Evolutionary conservation across 108 stramenopile species (phyloP).

Genomic region (Parietichytrium sp.): DNA sequence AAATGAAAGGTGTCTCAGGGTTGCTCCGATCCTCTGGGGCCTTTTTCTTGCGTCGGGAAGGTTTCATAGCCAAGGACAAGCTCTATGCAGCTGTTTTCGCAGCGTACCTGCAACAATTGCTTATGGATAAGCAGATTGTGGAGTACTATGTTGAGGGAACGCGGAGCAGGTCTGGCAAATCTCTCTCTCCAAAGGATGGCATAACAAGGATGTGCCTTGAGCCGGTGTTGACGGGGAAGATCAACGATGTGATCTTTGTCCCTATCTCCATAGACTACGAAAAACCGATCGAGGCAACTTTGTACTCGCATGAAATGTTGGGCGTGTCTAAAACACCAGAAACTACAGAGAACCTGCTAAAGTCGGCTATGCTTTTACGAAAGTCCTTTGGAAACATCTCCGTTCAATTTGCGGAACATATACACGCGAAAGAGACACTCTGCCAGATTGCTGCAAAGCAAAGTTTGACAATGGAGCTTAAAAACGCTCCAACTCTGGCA

Average conservation of each 20-base stretch:
- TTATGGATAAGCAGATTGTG: background rate
- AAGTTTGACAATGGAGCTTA: too few relatives aligned
- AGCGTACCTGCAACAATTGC: background rate
- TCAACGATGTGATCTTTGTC: conserved; percentile 8
- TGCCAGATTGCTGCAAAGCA: too few relatives aligned
- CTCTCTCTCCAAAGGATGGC: background rate
- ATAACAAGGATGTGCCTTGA: conserved; percentile 22
- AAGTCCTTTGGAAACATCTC: conserved; percentile 16
- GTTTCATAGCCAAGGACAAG: background rate
- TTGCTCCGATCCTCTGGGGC: conserved; percentile 15
- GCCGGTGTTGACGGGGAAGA: background rate
- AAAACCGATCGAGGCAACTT: conserved; percentile 21
- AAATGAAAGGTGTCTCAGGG: conserved; percentile 20
- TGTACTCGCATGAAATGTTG: conserved; percentile 30
- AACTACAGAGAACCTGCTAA: conserved; percentile 25
- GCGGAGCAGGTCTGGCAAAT: conserved; percentile 1
- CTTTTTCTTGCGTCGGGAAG: conserved; percentile 6
- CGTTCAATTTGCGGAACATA: conserved; percentile 1
- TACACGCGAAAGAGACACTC: background rate
- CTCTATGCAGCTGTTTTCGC: conserved; percentile 27
- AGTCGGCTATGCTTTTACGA: background rate
- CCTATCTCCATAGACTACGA: conserved; percentile 37
- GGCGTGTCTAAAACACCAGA: background rate
- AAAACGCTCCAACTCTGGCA: background rate
- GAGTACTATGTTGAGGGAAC: conserved; percentile 24